Percentiles rank a stretch among this genome's conserved stretches.
Conservation (phyloP, 805 yeast species). For the Saccharomycopsis olivae region DNA sequence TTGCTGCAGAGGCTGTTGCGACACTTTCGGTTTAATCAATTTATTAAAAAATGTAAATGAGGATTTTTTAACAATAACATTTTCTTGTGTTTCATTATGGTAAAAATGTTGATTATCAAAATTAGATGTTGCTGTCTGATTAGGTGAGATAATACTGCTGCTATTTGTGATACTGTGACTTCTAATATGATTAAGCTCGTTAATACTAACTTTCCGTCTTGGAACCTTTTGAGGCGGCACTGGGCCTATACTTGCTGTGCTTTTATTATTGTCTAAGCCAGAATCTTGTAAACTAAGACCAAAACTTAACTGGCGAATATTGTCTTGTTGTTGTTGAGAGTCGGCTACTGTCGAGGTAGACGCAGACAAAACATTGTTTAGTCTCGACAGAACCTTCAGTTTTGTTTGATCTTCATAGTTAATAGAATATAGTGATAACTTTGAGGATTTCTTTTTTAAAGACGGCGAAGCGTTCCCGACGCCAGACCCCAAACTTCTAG, state of each 20-base stretch:
- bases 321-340: not conserved
- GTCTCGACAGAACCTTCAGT: not conserved
- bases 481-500: too few species aligned
- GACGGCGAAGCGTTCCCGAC: too few species aligned
- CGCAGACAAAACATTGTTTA: slow-evolving; percentile 1
- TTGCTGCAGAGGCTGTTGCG: not conserved
- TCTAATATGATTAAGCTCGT: slow-evolving; percentile 12
- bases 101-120: not conserved
- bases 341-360: not conserved
- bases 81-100: not conserved
- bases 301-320: slow-evolving; percentile 26
- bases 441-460: slow-evolving; percentile 6
- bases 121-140: not conserved
- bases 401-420: not conserved
- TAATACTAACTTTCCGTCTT: slow-evolving; percentile 14
- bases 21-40: slow-evolving; percentile 1
- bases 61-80: not conserved
- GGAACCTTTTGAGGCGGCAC: not conserved
- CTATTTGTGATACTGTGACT: slow-evolving; percentile 9
- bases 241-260: not conserved
- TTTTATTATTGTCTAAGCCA: not conserved
- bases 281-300: slow-evolving; percentile 28
- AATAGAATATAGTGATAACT: slow-evolving; percentile 3
- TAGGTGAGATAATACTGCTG: not conserved
- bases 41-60: slow-evolving; percentile 14